Evolutionary conservation across 768 basidiomycete species (phyloP).

Genomic region (Kondoa malvinella): DNA sequence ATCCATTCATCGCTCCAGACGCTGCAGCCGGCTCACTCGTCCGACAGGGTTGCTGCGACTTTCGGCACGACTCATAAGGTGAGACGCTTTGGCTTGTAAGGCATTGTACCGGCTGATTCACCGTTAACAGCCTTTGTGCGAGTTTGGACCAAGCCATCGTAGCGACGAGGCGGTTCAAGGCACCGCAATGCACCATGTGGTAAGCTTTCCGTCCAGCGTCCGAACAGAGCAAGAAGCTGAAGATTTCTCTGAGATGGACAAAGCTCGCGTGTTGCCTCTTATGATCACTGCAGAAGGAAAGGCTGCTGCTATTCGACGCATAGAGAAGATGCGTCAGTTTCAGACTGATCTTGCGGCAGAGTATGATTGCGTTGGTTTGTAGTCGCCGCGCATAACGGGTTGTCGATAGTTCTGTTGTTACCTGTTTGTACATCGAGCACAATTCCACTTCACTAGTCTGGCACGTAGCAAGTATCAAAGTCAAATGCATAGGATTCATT

Average conservation of each 20-base stretch:
- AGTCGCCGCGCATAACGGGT: not conserved
- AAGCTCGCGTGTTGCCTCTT: not conserved
- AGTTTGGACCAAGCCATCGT: not conserved
- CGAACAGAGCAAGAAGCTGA: not conserved
- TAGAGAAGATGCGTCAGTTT: not conserved
- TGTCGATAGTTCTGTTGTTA: not conserved
- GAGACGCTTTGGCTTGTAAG: no score
- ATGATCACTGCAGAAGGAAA: not conserved
- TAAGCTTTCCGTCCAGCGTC: not conserved
- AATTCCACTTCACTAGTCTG: not conserved
- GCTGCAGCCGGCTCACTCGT: not conserved
- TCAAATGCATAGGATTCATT: no score
- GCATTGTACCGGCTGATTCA: no score
- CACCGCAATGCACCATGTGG: not conserved
- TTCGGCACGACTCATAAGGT: constrained; percentile 4
- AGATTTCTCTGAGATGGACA: not conserved
- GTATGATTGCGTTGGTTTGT: not conserved
- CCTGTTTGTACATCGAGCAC: not conserved
- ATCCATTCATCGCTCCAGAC: not conserved
- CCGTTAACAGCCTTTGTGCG: not conserved
- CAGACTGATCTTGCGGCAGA: not conserved
- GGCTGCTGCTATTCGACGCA: not conserved
- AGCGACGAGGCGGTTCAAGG: not conserved
- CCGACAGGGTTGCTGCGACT: not conserved
- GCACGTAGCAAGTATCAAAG: not conserved